Percentiles rank a stretch among this genome's conserved stretches.
Evolutionary conservation across 2,329 filamentous ascomycete genomes (phyloP).

Genomic region (Aspergillus pseudonomiae): DNA sequence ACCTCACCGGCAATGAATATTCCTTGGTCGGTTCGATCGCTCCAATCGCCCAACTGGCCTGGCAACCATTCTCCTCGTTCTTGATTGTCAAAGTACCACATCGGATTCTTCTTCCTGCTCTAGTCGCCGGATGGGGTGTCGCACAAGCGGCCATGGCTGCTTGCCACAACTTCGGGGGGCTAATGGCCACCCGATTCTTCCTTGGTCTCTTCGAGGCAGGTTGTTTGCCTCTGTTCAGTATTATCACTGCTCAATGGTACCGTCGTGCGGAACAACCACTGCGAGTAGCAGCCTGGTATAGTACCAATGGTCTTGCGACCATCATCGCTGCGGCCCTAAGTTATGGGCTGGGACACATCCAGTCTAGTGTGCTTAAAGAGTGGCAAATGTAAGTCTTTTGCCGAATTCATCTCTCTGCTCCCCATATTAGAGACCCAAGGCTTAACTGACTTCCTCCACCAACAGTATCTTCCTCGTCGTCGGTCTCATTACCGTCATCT

Average conservation of each 20-base stretch:
- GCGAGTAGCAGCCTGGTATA: conserved; percentile 68
- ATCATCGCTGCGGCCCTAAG: conserved; percentile 61
- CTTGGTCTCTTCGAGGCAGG: conserved; percentile 58
- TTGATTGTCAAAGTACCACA: conserved; percentile 65
- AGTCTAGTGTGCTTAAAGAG: conserved; percentile 44
- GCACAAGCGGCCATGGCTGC: conserved; percentile 53
- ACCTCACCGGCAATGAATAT: conserved; percentile 58
- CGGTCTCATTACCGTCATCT: conserved; percentile 62
- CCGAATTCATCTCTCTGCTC: fast-evolving
- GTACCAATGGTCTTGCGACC: conserved; percentile 61
- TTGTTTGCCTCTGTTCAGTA: conserved; percentile 49
- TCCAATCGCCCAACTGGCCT: conserved; percentile 62
- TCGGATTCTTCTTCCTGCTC: conserved; percentile 58
- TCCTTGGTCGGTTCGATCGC: conserved; percentile 61
- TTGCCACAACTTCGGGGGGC: conserved; percentile 48
- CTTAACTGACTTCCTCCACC: conserved; percentile 2
- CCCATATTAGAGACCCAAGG: too few species aligned
- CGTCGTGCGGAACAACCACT: conserved; percentile 62
- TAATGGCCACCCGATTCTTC: conserved; percentile 56
- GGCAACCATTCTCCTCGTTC: conserved; percentile 63
- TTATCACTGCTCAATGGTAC: conserved; percentile 53
- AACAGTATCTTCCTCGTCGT: conserved; percentile 62
- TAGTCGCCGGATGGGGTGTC: conserved; percentile 54
- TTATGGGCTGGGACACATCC: conserved; percentile 60
- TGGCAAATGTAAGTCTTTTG: conserved; percentile 53